phyloP scores from a whole-genome alignment of 257 asterid species.

The Fraxinus anomala region DNA sequence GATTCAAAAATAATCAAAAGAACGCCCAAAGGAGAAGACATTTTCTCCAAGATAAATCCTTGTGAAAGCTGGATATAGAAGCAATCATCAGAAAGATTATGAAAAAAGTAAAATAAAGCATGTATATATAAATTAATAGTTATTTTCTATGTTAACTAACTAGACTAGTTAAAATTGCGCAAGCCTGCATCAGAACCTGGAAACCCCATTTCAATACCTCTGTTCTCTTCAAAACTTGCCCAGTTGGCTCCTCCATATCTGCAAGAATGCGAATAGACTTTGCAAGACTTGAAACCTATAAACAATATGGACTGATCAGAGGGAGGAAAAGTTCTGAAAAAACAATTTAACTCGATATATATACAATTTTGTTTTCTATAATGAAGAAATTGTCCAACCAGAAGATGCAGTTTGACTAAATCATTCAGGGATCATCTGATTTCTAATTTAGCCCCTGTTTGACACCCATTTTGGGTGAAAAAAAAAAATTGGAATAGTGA shows the following conservation, averaged over 20 bases:
- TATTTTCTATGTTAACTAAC: neutral
- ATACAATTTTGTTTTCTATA: neutral
- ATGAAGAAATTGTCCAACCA: neutral
- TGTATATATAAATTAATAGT: neutral
- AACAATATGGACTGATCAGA: neutral
- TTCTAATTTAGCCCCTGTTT: neutral
- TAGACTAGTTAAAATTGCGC: neutral
- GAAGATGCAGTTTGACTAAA: neutral
- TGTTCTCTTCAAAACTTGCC: constrained; percentile 64
- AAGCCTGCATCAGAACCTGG: neutral
- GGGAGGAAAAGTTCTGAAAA: constrained; percentile 17
- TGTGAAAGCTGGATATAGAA: constrained; percentile 64
- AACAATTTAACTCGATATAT: neutral
- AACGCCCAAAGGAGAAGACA: constrained; percentile 81
- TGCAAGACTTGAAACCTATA: constrained; percentile 64
- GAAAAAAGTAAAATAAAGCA: neutral
- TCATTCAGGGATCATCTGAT: neutral
- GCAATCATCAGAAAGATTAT: constrained; percentile 20
- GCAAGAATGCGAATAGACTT: constrained; percentile 77
- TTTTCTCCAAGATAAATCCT: constrained; percentile 73
- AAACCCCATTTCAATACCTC: constrained; percentile 50
- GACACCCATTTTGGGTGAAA: too few species aligned
- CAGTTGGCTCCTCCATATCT: constrained; percentile 87
- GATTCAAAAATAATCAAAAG: constrained; percentile 82
- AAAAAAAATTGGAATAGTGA: too few species aligned